Evolutionary conservation across 106 monocot genomes (phyloP).

Genomic region (Acanthochlamys bracteata): DNA sequence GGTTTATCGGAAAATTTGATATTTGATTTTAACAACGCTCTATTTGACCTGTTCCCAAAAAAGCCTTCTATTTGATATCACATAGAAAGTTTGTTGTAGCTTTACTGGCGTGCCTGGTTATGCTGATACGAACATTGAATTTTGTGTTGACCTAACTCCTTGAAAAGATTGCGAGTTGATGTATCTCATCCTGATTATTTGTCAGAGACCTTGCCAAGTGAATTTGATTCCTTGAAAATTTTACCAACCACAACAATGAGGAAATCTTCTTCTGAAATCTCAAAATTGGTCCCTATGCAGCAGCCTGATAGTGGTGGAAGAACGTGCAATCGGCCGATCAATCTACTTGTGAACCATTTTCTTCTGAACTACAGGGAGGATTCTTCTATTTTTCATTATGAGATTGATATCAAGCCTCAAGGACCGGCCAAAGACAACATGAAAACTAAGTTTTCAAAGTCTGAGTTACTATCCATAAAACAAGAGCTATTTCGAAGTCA

Average conservation of each 20-base stretch:
- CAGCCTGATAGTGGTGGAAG: conserved; percentile 10
- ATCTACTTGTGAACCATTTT: conserved; percentile 13
- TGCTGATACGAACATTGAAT: too few relatives aligned
- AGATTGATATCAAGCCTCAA: conserved; percentile 4
- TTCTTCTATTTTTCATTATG: conserved; percentile 13
- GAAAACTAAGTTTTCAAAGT: conserved; percentile 8
- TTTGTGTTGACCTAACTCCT: too few relatives aligned
- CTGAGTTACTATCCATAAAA: conserved; percentile 11
- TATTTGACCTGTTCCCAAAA: too few relatives aligned
- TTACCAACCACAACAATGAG: background rate
- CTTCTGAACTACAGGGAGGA: background rate
- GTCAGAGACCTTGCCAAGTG: background rate
- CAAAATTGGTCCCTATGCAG: background rate
- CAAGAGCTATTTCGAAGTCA: conserved; percentile 9
- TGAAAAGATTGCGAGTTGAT: too few relatives aligned
- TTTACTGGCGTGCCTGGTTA: too few relatives aligned
- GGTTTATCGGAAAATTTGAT: too few relatives aligned
- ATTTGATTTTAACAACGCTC: too few relatives aligned
- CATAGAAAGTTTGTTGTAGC: too few relatives aligned
- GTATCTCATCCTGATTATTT: too few relatives aligned
- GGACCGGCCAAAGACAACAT: too few relatives aligned
- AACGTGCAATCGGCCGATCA: background rate
- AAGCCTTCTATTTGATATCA: too few relatives aligned
- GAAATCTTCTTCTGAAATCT: too few relatives aligned
- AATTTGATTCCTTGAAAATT: background rate